Percentiles rank a stretch among this genome's conserved stretches.
Evolutionary conservation across 1,139 yeast species (phyloP).

Genomic region (Yarrowia galli): DNA sequence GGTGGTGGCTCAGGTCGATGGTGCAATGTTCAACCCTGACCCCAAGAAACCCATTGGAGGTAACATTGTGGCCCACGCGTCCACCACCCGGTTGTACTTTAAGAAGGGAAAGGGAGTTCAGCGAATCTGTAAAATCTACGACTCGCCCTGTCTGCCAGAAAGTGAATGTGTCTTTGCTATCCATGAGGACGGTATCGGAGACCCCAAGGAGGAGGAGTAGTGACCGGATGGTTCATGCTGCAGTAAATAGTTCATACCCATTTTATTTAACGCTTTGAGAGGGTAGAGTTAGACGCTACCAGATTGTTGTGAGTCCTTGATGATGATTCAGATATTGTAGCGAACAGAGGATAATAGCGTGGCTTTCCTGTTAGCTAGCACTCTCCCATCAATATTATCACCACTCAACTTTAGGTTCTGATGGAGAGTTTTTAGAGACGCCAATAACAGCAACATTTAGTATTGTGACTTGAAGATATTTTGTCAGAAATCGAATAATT

Average conservation of each 20-base stretch:
- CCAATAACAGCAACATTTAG: no score
- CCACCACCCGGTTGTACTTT: conserved; percentile 89
- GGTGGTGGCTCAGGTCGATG: conserved; percentile 98
- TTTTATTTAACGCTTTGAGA: neutral
- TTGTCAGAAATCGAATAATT: no score
- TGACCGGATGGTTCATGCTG: neutral
- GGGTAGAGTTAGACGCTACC: no score
- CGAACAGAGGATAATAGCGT: no score
- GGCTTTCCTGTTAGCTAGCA: no score
- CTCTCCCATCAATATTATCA: no score
- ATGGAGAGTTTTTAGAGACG: no score
- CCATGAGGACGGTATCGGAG: conserved; percentile 96
- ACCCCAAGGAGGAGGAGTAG: conserved; percentile 80
- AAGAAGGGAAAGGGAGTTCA: conserved; percentile 92
- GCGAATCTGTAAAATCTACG: conserved; percentile 91
- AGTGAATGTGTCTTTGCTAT: conserved; percentile 95
- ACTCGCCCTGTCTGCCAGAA: conserved; percentile 95
- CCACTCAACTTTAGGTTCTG: no score
- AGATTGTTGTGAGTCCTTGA: no score
- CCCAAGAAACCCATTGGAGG: conserved; percentile 99
- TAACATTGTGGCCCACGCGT: conserved; percentile 94
- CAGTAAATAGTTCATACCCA: conserved; percentile 11
- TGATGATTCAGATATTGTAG: no score
- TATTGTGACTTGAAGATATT: no score
- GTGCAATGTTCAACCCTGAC: conserved; percentile 87